These are phyloP conservation scores for Alternaria atra DNA, from an alignment of 2,329 filamentous ascomycete species.

Conservation along the genomic window DNA sequence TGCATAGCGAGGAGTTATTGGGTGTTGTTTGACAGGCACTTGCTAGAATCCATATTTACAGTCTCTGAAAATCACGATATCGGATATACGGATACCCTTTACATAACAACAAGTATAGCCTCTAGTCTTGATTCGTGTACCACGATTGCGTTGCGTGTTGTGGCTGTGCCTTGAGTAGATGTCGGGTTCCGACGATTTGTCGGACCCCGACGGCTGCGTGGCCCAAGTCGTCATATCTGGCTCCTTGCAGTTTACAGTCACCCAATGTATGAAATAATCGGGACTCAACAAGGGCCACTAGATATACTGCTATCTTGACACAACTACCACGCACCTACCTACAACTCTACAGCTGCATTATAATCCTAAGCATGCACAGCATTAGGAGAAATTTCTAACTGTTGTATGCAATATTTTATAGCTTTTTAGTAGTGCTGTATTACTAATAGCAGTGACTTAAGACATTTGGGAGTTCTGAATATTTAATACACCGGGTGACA, in stretches of 20 bases:
- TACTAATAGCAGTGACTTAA: too few species aligned
- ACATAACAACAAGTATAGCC: not conserved
- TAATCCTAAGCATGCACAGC: too few species aligned
- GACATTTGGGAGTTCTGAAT: too few species aligned
- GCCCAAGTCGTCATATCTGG: not conserved
- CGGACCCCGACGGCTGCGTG: conserved; percentile 1
- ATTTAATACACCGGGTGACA: too few species aligned
- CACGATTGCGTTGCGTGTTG: not conserved
- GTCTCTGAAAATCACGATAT: not conserved
- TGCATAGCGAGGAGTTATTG: conserved; percentile 47
- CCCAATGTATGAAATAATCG: too few species aligned
- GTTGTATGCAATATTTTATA: too few species aligned
- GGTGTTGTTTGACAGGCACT: not conserved
- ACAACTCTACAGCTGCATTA: too few species aligned
- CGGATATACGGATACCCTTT: not conserved
- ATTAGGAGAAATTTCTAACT: too few species aligned
- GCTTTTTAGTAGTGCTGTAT: too few species aligned
- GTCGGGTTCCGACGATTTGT: not conserved
- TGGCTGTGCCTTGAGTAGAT: not conserved
- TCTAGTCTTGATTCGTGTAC: not conserved
- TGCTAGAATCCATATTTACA: not conserved
- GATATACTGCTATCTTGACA: too few species aligned
- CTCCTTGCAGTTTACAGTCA: not conserved
- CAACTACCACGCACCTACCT: too few species aligned
- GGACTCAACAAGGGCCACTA: too few species aligned